phyloP scores from a whole-genome alignment of 2,329 filamentous ascomycete species.

The Claviceps sp. region DNA sequence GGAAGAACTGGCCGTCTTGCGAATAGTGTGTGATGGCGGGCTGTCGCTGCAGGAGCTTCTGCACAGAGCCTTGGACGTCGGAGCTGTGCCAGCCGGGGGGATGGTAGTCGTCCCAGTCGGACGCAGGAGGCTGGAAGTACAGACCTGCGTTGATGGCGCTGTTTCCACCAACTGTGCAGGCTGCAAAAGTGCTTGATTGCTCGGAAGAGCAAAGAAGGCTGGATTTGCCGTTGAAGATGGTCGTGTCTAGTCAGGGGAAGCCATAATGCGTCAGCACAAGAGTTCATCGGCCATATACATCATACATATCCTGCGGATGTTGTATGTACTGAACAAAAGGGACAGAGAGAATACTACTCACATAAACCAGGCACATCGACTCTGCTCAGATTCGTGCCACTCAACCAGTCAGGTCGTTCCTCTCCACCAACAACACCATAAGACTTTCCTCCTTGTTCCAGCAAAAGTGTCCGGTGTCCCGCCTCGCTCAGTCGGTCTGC shows the following conservation, averaged over 20 bases:
- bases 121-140: conserved; percentile 38
- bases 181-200: conserved; percentile 29
- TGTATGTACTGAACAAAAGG: too few relatives aligned
- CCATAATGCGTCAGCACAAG: not conserved
- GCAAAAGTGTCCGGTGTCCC: conserved; percentile 35
- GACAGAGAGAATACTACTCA: conserved; percentile 8
- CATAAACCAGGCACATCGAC: conserved; percentile 40
- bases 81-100: conserved; percentile 35
- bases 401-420: conserved; percentile 34
- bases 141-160: conserved; percentile 41
- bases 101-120: conserved; percentile 37
- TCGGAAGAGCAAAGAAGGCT: conserved; percentile 26
- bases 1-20: conserved; percentile 28
- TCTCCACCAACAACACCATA: conserved; percentile 34
- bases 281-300: not conserved
- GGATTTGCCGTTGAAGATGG: conserved; percentile 30
- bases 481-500: conserved; percentile 37
- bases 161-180: conserved; percentile 37
- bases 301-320: too few relatives aligned
- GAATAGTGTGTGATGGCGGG: conserved; percentile 31
- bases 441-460: conserved; percentile 37
- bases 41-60: conserved; percentile 29
- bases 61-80: conserved; percentile 33
- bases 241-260: conserved; percentile 27
- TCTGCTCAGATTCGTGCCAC: conserved; percentile 31